Evolutionary conservation across 768 basidiomycete species (phyloP).

Genomic region (Clathrus columnatus): DNA sequence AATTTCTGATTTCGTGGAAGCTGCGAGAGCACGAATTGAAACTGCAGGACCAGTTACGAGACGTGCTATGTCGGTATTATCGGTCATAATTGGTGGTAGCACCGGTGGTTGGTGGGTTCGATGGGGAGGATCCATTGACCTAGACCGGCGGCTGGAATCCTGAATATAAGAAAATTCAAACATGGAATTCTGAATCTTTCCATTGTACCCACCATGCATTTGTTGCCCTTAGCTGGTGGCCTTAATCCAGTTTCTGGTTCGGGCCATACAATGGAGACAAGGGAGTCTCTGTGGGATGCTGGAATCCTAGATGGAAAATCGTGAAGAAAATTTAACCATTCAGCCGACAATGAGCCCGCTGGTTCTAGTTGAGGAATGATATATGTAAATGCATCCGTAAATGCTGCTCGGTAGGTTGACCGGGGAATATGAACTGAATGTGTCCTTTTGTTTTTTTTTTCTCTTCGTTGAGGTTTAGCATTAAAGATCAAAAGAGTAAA

Average conservation of each 20-base stretch:
- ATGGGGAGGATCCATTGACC: neutral
- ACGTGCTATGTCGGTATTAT: neutral
- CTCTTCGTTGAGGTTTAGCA: no score
- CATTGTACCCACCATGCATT: neutral
- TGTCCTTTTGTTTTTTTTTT: neutral
- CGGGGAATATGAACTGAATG: neutral
- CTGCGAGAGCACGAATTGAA: neutral
- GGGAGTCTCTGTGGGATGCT: neutral
- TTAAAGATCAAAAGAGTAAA: neutral
- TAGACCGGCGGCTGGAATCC: neutral
- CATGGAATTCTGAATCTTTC: no score
- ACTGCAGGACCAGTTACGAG: neutral
- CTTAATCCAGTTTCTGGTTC: neutral
- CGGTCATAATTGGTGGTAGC: neutral
- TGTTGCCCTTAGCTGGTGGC: neutral
- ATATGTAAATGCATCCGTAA: neutral
- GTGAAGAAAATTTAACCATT: conserved; percentile 7
- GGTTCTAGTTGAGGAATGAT: conserved; percentile 5
- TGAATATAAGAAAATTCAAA: neutral
- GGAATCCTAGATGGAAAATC: conserved; percentile 7
- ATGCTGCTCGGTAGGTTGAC: conserved; percentile 3
- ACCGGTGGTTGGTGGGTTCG: neutral
- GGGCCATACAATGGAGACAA: conserved; percentile 6
- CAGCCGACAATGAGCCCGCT: neutral
- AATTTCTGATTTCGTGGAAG: neutral